These are phyloP conservation scores for Thelonectria discophora DNA, from an alignment of 2,329 filamentous ascomycete genomes.

Conservation along the genomic window DNA sequence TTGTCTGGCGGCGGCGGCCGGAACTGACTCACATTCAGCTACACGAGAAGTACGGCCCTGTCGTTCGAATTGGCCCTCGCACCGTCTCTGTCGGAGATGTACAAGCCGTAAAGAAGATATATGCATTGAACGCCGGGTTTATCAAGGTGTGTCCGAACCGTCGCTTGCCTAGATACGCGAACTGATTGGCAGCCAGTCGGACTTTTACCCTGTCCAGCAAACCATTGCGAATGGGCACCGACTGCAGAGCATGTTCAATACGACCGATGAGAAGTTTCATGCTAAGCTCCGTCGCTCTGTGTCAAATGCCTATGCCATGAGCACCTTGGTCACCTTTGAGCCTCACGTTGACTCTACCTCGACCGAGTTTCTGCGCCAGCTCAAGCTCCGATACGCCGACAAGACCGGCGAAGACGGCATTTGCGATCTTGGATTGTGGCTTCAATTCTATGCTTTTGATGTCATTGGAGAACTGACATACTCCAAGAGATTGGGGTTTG, in stretches of 20 bases:
- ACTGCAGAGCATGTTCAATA: slow-evolving; percentile 22
- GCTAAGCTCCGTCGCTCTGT: slow-evolving; percentile 20
- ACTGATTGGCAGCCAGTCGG: neutral
- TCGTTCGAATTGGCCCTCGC: slow-evolving; percentile 24
- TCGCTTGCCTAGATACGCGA: neutral
- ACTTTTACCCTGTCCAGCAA: slow-evolving; percentile 24
- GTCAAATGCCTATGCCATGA: slow-evolving; percentile 24
- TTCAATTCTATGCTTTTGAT: slow-evolving; percentile 35
- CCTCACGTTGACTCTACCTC: slow-evolving; percentile 20
- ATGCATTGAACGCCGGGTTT: slow-evolving; percentile 23
- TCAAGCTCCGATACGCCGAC: slow-evolving; percentile 9
- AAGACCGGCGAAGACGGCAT: neutral
- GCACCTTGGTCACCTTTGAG: slow-evolving; percentile 22
- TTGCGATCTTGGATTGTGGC: slow-evolving; percentile 29
- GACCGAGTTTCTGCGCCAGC: slow-evolving; percentile 18
- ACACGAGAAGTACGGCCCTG: slow-evolving; percentile 17
- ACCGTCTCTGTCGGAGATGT: slow-evolving; percentile 17
- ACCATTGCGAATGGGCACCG: slow-evolving; percentile 15
- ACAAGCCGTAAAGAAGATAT: slow-evolving; percentile 20
- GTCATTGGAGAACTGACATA: slow-evolving; percentile 29
- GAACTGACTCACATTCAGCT: slow-evolving; percentile 25
- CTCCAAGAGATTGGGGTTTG: slow-evolving; percentile 28
- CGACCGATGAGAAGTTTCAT: slow-evolving; percentile 17
- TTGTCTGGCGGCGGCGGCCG: slow-evolving; percentile 24
- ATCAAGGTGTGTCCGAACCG: slow-evolving; percentile 6